Base-by-base conservation (phyloP, 2,329 filamentous ascomycete genomes). In the Colletotrichum paranaense region DNA sequence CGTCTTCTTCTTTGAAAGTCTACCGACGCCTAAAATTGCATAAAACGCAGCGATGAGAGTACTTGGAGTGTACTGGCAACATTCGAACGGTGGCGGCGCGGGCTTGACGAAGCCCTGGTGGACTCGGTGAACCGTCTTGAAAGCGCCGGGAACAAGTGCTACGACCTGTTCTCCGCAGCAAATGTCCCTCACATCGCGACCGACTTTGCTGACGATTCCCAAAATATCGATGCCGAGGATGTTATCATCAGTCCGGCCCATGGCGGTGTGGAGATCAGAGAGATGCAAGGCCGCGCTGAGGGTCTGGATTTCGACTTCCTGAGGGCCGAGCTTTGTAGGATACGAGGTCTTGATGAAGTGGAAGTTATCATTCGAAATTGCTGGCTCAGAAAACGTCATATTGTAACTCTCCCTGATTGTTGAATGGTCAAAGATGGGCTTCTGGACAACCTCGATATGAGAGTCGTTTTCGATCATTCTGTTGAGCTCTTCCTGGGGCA, bases 41-140 rank as follows among this genome's bases (percentile, higher is more conserved):
- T 88, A 84, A 67, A 83, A 82, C 1, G 86, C 87, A 5, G 85
- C 83, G 26, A 83, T 74, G 63, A 83, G 82, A 0, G 82, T 78
- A 1, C 85, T 82, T 0, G 85, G 84, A 70, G 1, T 76, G 26
- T 75, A 75, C 1, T 71, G 67, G n/a, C 55, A 70, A 19, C 46
- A 35, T 30, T 65, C 60, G 35, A 42, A 5, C 2, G 67, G 60
- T 0, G 46, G 66, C 6, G 59, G 67, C 12, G 67, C 59, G 11
- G 53, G 62, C n/a, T 80, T 77, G 5, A 86, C 83, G 16, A 88
- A 83, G 0, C 78, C 76, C 2, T 76, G 72, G 53, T 85, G 78
- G 35, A 84, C 77, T 9, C 79, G 78, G 32, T 82, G 70, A 4
- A 78, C 78, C 52, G 79, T 84, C 38, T 78, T 78, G 55, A 88